Conservation (phyloP, 1,284 basidiomycete species). For the Exobasidium rhododendri region DNA sequence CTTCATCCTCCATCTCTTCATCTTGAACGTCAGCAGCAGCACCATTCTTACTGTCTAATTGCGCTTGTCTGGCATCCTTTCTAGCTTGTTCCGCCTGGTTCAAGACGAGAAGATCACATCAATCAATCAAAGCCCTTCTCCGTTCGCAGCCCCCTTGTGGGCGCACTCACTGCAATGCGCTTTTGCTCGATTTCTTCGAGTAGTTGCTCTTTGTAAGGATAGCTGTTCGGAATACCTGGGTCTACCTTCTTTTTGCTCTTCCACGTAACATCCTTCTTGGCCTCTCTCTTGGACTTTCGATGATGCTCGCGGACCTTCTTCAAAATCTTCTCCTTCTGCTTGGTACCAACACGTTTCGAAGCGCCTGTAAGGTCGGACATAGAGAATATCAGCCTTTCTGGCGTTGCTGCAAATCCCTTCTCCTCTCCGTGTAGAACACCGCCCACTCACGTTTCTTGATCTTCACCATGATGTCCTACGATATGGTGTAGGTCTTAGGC, state of each 20-base stretch:
- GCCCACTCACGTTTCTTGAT: constrained; percentile 1
- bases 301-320: constrained; percentile 52
- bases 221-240: constrained; percentile 92
- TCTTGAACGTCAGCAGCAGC: constrained; percentile 20
- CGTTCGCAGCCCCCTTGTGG: too few species aligned
- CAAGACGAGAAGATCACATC: neutral
- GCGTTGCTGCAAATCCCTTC: neutral
- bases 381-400: too few species aligned
- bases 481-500: too few species aligned
- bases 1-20: constrained; percentile 21
- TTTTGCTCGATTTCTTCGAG: constrained; percentile 67
- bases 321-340: constrained; percentile 51
- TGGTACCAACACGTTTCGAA: constrained; percentile 44
- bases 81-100: constrained; percentile 21
- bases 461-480: neutral
- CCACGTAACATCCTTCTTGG: constrained; percentile 86
- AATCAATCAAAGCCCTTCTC: too few species aligned
- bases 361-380: constrained; percentile 21
- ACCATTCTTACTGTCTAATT: constrained; percentile 14
- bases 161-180: neutral
- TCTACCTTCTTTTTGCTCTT: constrained; percentile 66
- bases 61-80: constrained; percentile 12
- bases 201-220: constrained; percentile 95
- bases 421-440: neutral
- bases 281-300: constrained; percentile 60